Conservation (phyloP, 768 basidiomycete species). For the Termitomyces sp. region DNA sequence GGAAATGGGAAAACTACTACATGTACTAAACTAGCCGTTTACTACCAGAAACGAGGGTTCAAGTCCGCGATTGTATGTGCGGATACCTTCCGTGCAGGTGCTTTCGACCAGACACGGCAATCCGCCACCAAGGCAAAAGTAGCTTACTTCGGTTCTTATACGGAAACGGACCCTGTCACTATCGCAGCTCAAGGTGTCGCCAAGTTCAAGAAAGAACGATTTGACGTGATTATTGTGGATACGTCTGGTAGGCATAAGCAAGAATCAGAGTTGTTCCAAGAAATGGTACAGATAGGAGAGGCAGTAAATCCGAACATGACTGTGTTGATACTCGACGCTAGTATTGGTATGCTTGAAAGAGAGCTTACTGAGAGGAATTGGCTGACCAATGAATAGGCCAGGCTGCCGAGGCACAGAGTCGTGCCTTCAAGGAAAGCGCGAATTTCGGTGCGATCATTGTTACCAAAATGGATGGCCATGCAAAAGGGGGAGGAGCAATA, state of each 20-base stretch:
- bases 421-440: slow-evolving; percentile 96
- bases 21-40: slow-evolving; percentile 96
- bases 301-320: slow-evolving; percentile 98
- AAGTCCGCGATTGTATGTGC: slow-evolving; percentile 98
- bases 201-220: slow-evolving; percentile 98
- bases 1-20: slow-evolving; percentile 99
- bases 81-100: slow-evolving; percentile 98
- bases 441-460: slow-evolving; percentile 99
- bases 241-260: slow-evolving; percentile 97
- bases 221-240: slow-evolving; percentile 98
- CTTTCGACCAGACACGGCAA: slow-evolving; percentile 98
- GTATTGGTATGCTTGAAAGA: slow-evolving; percentile 63
- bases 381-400: slow-evolving; percentile 59
- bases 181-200: slow-evolving; percentile 93
- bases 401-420: slow-evolving; percentile 94
- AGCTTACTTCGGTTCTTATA: slow-evolving; percentile 98
- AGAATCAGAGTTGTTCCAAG: slow-evolving; percentile 92
- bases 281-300: slow-evolving; percentile 95
- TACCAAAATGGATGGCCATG: slow-evolving; percentile 99
- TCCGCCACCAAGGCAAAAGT: slow-evolving; percentile 99
- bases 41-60: slow-evolving; percentile 96
- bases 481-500: slow-evolving; percentile 98
- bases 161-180: slow-evolving; percentile 95
- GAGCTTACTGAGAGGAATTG: not conserved
- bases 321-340: slow-evolving; percentile 91